Percentiles rank a stretch among this genome's conserved stretches.
Conservation (phyloP, 345 rosid genomes). For the Geranium brycei region DNA sequence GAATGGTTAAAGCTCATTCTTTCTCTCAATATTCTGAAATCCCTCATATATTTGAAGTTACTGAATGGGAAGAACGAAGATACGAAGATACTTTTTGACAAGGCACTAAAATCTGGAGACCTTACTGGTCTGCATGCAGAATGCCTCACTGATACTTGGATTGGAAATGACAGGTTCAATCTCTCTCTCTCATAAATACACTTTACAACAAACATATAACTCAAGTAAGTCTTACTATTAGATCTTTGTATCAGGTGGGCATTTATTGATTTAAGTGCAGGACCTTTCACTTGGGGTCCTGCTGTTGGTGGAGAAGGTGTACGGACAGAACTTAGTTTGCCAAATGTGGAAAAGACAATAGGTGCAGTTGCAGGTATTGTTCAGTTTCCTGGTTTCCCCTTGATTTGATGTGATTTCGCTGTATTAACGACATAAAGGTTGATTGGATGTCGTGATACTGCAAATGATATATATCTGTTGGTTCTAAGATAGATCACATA, state of each 20-base stretch:
- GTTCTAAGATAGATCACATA: background rate
- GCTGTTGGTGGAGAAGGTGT: slow-evolving; percentile 99
- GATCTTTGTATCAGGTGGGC: slow-evolving; percentile 62
- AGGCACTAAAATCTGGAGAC: slow-evolving; percentile 58
- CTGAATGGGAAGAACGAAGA: slow-evolving; percentile 61
- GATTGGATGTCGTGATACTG: background rate
- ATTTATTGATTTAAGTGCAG: slow-evolving; percentile 82
- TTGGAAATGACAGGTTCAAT: slow-evolving; percentile 79
- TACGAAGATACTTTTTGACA: slow-evolving; percentile 48
- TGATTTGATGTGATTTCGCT: background rate
- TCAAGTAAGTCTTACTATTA: background rate
- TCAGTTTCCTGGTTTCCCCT: background rate
- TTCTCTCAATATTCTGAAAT: slow-evolving; percentile 7
- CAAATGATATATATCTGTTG: background rate
- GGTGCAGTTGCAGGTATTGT: slow-evolving; percentile 86
- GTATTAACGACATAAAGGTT: background rate
- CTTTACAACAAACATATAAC: background rate
- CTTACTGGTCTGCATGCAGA: slow-evolving; percentile 56
- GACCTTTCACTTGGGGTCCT: slow-evolving; percentile 99
- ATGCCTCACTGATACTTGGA: slow-evolving; percentile 92
- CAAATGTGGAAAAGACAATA: slow-evolving; percentile 85
- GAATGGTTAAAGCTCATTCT: background rate
- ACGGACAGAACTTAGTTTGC: slow-evolving; percentile 74
- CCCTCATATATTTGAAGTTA: slow-evolving; percentile 24
- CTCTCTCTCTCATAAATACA: slow-evolving; percentile 15